These are phyloP conservation scores for Candida pseudocylindracea DNA, from an alignment of 1,139 yeast genomes.

Conservation along the genomic window DNA sequence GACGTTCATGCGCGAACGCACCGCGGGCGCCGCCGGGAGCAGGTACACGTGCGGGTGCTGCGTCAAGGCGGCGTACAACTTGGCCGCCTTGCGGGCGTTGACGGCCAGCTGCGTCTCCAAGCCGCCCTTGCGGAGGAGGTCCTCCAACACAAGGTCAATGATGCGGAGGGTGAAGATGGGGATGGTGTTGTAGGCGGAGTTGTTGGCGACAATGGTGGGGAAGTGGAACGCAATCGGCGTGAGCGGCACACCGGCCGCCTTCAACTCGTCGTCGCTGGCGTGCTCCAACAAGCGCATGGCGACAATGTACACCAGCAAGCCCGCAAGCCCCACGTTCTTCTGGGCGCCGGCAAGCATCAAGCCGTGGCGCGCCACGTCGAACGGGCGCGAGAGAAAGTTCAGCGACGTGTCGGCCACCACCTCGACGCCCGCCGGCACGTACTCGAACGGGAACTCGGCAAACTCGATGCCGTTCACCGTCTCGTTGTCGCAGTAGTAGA, in stretches of 20 bases:
- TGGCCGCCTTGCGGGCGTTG: constrained; percentile 35
- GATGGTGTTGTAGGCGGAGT: constrained; percentile 86
- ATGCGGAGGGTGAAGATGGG: constrained; percentile 84
- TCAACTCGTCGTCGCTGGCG: constrained; percentile 40
- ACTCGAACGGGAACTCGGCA: constrained; percentile 22
- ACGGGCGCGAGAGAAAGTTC: constrained; percentile 57
- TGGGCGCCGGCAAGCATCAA: constrained; percentile 91
- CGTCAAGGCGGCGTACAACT: constrained; percentile 45
- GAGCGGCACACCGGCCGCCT: constrained; percentile 38
- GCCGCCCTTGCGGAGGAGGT: constrained; percentile 40
- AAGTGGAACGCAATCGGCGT: constrained; percentile 78
- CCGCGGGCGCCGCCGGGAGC: constrained; percentile 38
- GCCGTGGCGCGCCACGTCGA: constrained; percentile 74
- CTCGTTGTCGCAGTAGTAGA: constrained; percentile 88
- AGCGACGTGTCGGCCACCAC: constrained; percentile 91
- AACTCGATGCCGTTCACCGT: constrained; percentile 92
- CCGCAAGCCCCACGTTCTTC: constrained; percentile 92
- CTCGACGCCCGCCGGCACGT: constrained; percentile 47
- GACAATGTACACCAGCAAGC: constrained; percentile 76
- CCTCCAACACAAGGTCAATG: constrained; percentile 52
- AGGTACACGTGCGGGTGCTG: constrained; percentile 38
- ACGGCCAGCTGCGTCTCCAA: constrained; percentile 7
- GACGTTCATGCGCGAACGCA: constrained; percentile 79
- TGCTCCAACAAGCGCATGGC: constrained; percentile 56
- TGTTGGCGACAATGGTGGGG: constrained; percentile 69